phyloP scores from a whole-genome alignment of 306 rosid species.

The Fragaria nilgerrensis region DNA sequence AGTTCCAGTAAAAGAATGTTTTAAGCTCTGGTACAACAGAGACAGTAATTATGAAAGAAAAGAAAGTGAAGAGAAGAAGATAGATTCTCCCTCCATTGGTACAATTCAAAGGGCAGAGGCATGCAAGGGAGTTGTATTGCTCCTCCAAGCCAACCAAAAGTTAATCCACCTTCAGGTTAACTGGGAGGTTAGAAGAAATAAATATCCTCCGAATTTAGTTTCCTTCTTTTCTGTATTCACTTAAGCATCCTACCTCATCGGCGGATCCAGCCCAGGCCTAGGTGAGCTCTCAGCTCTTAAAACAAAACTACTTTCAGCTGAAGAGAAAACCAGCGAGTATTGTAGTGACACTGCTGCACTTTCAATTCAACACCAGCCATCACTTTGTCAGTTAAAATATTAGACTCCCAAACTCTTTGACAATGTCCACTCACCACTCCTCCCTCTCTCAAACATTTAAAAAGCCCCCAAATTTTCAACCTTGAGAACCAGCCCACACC shows the following conservation, averaged over 20 bases:
- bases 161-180: neutral
- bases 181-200: neutral
- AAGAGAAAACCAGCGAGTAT: no score
- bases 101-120: neutral
- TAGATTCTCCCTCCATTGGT: neutral
- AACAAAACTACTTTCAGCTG: no score
- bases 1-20: neutral
- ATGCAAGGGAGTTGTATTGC: neutral
- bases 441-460: no score
- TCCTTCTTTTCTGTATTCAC: neutral
- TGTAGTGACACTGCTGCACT: no score
- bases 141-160: neutral
- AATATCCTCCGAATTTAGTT: neutral
- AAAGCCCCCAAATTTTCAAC: no score
- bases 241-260: neutral
- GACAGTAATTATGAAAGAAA: neutral
- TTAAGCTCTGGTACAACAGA: neutral
- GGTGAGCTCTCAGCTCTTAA: no score
- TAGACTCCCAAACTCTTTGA: no score
- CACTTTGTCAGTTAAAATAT: no score
- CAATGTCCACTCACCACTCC: no score
- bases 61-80: neutral
- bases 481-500: no score
- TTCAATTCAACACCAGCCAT: no score
- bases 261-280: no score